Evolutionary conservation across 305 asterid genomes (phyloP), one percentile per base, ranked within the genome.

Genomic region (Rubia tinctorum): DNA sequence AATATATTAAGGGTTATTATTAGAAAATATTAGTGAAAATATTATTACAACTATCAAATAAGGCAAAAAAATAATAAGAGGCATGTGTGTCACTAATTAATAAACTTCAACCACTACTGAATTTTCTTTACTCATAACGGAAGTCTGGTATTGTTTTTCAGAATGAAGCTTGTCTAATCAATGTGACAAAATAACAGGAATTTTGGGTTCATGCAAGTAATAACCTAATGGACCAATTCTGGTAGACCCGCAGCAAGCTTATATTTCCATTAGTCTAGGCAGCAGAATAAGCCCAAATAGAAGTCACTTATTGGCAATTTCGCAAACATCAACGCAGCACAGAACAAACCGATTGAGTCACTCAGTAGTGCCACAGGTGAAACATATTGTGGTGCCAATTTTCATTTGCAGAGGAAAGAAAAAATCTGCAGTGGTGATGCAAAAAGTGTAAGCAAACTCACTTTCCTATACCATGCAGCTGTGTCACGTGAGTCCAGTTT

Each of bases 381-480:
- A 30, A 13, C 39, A 53, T 15, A 18, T 20, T 73, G 67, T n/a
- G 47, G 9, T 47, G 15, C 15, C 39, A 68, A 25, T 69, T 60
- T 39, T 37, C 37, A 22, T n/a, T 64, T 45, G 30, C 27, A 74
- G 42, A 40, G n/a, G n/a, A 71, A 76, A 65, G 39, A 39, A 25
- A 34, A 60, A 60, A 34, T 56, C 25, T 55, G 13, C 6, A 47
- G 39, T 27, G 58, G 43, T 40, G 22, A 55, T 64, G 53, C 14
- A 66, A 65, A 69, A 64, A 68, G 53, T 63, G 64, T 49, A 25
- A 43, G 30, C 58, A 10, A 73, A 76, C 93, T 76, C 84, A 88
- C 95, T 93, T 91, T 79, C 97, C 98, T 78, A 93, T 81, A 62
- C 96, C 96, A 75, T 82, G 76, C 55, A 93, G 88, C n/a, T 93